Base-by-base conservation (phyloP, 495 filamentous ascomycete genomes). In the Delitschia confertaspora region DNA sequence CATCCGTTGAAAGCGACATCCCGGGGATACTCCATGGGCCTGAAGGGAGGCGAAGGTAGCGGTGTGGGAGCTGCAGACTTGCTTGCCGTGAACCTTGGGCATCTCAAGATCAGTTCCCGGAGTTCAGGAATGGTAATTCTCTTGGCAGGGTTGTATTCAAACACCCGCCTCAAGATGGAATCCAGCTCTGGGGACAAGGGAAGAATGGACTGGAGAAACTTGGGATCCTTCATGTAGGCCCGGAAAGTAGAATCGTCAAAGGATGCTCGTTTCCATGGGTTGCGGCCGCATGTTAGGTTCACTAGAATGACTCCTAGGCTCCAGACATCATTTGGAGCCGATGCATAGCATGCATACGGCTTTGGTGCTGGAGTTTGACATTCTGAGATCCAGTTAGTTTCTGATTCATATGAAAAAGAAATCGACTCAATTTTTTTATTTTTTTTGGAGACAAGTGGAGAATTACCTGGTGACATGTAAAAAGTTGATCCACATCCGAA, bases 401-500 rank as follows among this genome's bases (percentile, higher is more conserved):
- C 31, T 47, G 42, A 62, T 14, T 39, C 23, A 25, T 33, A 53
- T 42, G 39, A 46, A 46, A 37, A 58, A 61, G 39, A 62, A 57
- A 63, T 53, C 37, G 45, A 33, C 35, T n/a, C n/a, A n/a, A n/a
- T n/a, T n/a, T n/a, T n/a, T n/a, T n/a, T n/a, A n/a, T n/a, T n/a
- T n/a, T n/a, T n/a, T n/a, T 45, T 36, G 42, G 41, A 36, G 43
- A 19, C 19, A 21, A 27, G 49, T 39, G 22, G 32, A 36, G 38
- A 37, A 45, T 66, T 84, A 95, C 91, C 91, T 76, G 91, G 91
- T 45, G 83, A 89, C 93, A 96, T 96, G 69, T 99, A 96, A 61
- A 99, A 96, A 10, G 91, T 96, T 13, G 89, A 95, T 36, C 91
- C 91, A 64, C 93, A 99, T 42, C 93, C 93, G 65, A 93, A 95